phyloP scores from a whole-genome alignment of 192 early-diverging fungal genomes.

The Podila horticola region DNA sequence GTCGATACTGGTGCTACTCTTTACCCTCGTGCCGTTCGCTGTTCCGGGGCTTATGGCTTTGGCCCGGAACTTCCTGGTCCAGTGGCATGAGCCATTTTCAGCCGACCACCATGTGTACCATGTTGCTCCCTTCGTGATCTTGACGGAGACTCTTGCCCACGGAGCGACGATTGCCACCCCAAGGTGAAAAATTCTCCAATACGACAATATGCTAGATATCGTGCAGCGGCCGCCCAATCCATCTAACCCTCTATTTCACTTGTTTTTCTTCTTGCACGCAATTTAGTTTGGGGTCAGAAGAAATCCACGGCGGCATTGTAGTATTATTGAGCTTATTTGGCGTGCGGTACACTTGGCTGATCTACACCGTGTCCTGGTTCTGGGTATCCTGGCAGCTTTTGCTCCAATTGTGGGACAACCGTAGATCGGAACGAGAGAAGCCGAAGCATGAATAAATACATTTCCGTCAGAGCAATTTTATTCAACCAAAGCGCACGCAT shows the following conservation, averaged over 20 bases:
- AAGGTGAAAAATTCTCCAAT: slow-evolving; percentile 39
- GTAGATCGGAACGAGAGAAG: too few relatives aligned
- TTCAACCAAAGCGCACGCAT: too few relatives aligned
- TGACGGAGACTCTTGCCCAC: slow-evolving; percentile 49
- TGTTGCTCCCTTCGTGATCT: slow-evolving; percentile 58
- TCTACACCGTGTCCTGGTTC: slow-evolving; percentile 63
- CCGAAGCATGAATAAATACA: too few relatives aligned
- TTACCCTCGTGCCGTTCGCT: slow-evolving; percentile 73
- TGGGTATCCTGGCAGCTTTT: slow-evolving; percentile 43
- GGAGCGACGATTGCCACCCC: slow-evolving; percentile 31
- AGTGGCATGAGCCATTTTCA: slow-evolving; percentile 75
- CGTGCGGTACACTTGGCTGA: slow-evolving; percentile 66
- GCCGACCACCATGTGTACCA: slow-evolving; percentile 70
- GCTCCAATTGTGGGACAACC: background rate
- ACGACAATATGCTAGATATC: background rate
- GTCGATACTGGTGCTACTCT: slow-evolving; percentile 68
- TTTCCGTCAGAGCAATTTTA: too few relatives aligned
- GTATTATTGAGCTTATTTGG: slow-evolving; percentile 65
- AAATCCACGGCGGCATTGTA: slow-evolving; percentile 53
- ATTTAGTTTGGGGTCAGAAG: slow-evolving; percentile 43
- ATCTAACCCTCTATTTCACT: background rate
- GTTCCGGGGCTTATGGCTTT: slow-evolving; percentile 76
- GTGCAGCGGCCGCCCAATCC: too few relatives aligned
- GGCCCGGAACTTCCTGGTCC: slow-evolving; percentile 74
- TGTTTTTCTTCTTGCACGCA: slow-evolving; percentile 27